Base-by-base conservation (phyloP, 495 filamentous ascomycete genomes). In the Daldinia decipiens region DNA sequence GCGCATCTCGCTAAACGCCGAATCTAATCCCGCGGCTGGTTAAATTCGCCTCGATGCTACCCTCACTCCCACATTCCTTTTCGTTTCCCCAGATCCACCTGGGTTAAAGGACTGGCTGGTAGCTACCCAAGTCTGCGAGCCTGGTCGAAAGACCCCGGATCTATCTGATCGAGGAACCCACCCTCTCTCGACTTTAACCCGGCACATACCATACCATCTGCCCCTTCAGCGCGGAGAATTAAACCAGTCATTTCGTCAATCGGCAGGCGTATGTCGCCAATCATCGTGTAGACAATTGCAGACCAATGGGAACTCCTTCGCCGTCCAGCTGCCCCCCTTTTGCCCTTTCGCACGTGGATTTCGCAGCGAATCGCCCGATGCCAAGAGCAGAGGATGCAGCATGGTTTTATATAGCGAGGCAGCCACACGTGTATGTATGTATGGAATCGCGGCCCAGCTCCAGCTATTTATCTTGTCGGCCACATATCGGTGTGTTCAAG, bases 231-330 rank as follows among this genome's bases (percentile, higher is more conserved):
- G 53, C 52, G 59, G 53, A 58, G 62, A 61, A 62, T 56, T 38
- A 59, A 47, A 68, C 70, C 47, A 72, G 61, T 62, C 63, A 72
- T 73, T 68, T 73, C 70, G 70, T 73, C 70, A 73, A 73, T 73
- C 70, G 70, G 60, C 57, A 68, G 60, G 57, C 61, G 34, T 61
- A 73, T 73, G 65, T 73, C 70, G 70, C 65, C 65, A 73, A 73
- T 73, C 65, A 68, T 68, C 21, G 70, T 68, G 70, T 73, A 68
- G 69, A 65, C 57, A 43, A 26, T 29, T 19, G 27, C 21, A 17
- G 43, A 52, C 64, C 53, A 65, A 62, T 67, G 24, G n/a, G 12
- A 29, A n/a, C 15, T 17, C 13, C 17, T 12, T 17, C 38, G 17
- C 5, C 61, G 40, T 27, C 70, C 70, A 73, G 70, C 64, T 70